These are phyloP conservation scores for Quambalaria eucalypti DNA, from an alignment of 1,284 basidiomycete genomes.

Conservation along the genomic window DNA sequence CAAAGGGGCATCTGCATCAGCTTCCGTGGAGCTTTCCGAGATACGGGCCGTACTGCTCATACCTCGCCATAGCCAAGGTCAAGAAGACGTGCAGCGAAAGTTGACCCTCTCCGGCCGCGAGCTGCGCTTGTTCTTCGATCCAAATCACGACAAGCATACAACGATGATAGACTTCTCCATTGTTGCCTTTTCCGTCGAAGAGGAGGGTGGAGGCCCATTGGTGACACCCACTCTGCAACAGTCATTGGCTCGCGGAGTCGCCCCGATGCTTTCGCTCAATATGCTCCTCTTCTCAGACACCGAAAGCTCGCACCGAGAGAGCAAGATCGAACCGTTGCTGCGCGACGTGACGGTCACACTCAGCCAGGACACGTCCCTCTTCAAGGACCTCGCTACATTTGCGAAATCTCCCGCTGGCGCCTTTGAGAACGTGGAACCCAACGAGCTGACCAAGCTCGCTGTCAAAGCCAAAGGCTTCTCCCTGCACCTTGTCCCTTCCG, in stretches of 20 bases:
- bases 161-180: slow-evolving; percentile 11
- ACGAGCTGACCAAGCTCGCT: slow-evolving; percentile 66
- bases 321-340: slow-evolving; percentile 58
- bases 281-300: slow-evolving; percentile 62
- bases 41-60: background rate
- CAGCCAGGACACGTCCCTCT: slow-evolving; percentile 59
- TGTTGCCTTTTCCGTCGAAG: slow-evolving; percentile 6
- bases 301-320: slow-evolving; percentile 67
- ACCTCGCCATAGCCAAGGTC: background rate
- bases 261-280: slow-evolving; percentile 56
- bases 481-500: slow-evolving; percentile 12
- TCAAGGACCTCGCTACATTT: slow-evolving; percentile 60
- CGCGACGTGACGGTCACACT: slow-evolving; percentile 59
- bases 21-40: background rate
- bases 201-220: background rate
- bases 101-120: slow-evolving; percentile 12
- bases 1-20: background rate
- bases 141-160: slow-evolving; percentile 15
- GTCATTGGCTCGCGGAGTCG: slow-evolving; percentile 6
- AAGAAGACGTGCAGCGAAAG: background rate
- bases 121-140: slow-evolving; percentile 14
- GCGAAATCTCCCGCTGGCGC: slow-evolving; percentile 78
- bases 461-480: slow-evolving; percentile 19
- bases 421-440: slow-evolving; percentile 86
- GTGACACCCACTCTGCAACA: slow-evolving; percentile 14